Conservation (phyloP, 192 early-diverging fungal species). For the Thoreauomyces humboldtii region DNA sequence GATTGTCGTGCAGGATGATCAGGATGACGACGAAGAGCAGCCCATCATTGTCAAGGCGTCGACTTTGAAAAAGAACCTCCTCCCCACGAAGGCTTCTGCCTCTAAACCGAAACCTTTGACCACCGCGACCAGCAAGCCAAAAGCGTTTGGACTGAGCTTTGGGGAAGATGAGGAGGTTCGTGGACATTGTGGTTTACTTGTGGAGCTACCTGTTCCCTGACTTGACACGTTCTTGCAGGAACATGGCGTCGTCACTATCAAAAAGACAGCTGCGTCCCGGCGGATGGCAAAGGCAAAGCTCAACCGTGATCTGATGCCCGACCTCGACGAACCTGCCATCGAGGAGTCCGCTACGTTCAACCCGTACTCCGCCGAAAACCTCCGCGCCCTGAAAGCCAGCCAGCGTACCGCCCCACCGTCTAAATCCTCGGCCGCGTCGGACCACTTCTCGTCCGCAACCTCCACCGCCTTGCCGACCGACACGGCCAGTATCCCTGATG, state of each 20-base stretch:
- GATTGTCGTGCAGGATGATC: conserved; percentile 12
- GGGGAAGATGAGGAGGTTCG: conserved; percentile 29
- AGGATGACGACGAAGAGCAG: conserved; percentile 8
- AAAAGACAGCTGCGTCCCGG: conserved; percentile 33
- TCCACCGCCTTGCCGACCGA: neutral
- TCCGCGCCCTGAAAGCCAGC: conserved; percentile 23
- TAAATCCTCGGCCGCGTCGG: neutral
- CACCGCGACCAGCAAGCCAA: too few relatives aligned
- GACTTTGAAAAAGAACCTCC: neutral
- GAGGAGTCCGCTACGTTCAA: neutral
- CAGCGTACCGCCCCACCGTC: conserved; percentile 23
- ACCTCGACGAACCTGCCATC: neutral
- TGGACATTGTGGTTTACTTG: neutral
- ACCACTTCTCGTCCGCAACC: conserved; percentile 14
- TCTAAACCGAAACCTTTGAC: neutral
- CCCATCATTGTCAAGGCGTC: neutral
- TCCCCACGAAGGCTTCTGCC: neutral
- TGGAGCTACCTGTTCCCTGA: neutral
- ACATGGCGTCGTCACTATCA: conserved; percentile 17
- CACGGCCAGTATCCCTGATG: conserved; percentile 24
- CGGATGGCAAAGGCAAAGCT: conserved; percentile 34
- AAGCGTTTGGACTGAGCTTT: conserved; percentile 19
- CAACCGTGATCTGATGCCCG: conserved; percentile 28
- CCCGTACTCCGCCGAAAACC: conserved; percentile 29
- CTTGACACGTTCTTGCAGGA: neutral